Evolutionary conservation across 768 basidiomycete genomes (phyloP), one percentile per base, ranked within the genome.

Genomic region (Suillus ampliporus): DNA sequence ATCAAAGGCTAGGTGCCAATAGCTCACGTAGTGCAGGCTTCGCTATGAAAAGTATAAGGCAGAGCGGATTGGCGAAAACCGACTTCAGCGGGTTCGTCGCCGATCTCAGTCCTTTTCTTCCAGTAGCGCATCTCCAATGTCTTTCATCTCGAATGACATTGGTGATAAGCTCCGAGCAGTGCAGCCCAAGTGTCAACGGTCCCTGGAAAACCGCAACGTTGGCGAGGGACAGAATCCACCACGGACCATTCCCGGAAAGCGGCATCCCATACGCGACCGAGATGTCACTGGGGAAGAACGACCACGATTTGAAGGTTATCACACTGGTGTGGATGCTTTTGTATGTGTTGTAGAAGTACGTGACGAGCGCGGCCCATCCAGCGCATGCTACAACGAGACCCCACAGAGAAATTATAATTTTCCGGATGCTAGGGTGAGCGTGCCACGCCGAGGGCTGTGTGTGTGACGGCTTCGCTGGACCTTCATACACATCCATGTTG

Each of bases 281-380:
- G n/a, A n/a, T n/a, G n/a, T n/a, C n/a, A n/a, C n/a, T n/a, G n/a
- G 73, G 74, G 15, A 75, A 63, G 43, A 75, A 75, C 9, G 70
- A 46, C 74, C 74, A 73, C 19, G 66, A 64, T 9, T 37, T 46
- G 0, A 61, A 63, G 11, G 19, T 7, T 1, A 46, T 28, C n/a
- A 68, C n/a, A n/a, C n/a, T n/a, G n/a, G n/a, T 54, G 54, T 4
- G n/a, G n/a, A n/a, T 54, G 50, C 48, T 59, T 14, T 68, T 58
- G 4, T 61, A 65, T 21, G 69, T 41, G 28, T 17, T 31, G 21
- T 35, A 60, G 58, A 60, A 15, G 8, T 23, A 26, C 13, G 63
- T 53, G 14, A 67, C 38, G 31, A 64, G 7, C 23, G 73, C 8
- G 23, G 73, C 73, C 73, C 72, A 74, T 13, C 15, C 43, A 7